Evolutionary conservation across 495 filamentous ascomycete genomes (phyloP).

Genomic region (Neohortaea acidophila): DNA sequence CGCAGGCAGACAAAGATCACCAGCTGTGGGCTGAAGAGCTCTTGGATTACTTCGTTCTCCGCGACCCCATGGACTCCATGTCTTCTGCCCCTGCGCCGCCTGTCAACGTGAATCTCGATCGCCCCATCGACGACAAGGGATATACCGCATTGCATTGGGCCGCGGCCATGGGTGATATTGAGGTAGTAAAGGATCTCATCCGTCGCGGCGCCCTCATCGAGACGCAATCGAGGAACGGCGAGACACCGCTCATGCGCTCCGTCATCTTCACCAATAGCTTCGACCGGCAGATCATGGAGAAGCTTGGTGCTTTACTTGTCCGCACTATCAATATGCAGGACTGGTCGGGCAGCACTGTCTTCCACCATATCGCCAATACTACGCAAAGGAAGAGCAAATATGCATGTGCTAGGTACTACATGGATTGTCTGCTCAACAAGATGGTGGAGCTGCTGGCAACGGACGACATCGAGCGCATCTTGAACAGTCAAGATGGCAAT

Average conservation of each 20-base stretch:
- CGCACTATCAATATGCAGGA: conserved; percentile 62
- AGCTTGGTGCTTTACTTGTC: conserved; percentile 61
- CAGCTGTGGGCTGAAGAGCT: conserved; percentile 82
- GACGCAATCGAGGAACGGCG: conserved; percentile 58
- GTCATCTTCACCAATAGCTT: conserved; percentile 93
- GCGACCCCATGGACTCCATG: conserved; percentile 51
- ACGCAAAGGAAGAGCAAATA: conserved; percentile 65
- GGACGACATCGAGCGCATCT: conserved; percentile 49
- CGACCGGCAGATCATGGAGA: conserved; percentile 73
- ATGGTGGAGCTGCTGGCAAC: conserved; percentile 50
- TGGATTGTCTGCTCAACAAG: conserved; percentile 77
- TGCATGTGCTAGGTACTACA: conserved; percentile 76
- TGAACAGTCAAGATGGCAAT: conserved; percentile 62
- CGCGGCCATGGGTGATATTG: conserved; percentile 91
- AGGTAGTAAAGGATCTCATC: conserved; percentile 73
- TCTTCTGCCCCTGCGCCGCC: conserved; percentile 63
- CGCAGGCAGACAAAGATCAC: conserved; percentile 61
- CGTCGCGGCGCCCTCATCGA: conserved; percentile 55
- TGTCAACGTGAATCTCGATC: conserved; percentile 67
- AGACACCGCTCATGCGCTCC: conserved; percentile 87
- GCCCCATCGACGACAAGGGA: conserved; percentile 71
- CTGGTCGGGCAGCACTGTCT: conserved; percentile 56
- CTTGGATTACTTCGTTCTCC: conserved; percentile 85
- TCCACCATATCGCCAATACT: conserved; percentile 82
- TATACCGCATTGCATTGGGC: conserved; percentile 94